phyloP scores from a whole-genome alignment of 495 filamentous ascomycete genomes.

The Tuber calosporum region DNA sequence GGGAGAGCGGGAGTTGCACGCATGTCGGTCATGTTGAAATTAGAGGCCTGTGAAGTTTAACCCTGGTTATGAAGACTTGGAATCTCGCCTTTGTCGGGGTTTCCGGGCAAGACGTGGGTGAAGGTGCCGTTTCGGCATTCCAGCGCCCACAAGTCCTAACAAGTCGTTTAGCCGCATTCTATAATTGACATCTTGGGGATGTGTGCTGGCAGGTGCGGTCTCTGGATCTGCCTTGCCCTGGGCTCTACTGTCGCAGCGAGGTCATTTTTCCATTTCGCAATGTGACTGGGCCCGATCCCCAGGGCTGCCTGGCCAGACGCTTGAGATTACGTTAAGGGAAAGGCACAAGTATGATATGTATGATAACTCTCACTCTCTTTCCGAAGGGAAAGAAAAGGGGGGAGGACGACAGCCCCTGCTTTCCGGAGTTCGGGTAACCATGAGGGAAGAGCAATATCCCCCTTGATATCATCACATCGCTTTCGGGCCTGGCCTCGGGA shows the following conservation, averaged over 20 bases:
- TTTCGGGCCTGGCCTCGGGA: background rate
- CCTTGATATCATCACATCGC: background rate
- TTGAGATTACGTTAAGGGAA: background rate
- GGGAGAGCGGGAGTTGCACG: background rate
- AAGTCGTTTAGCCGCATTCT: background rate
- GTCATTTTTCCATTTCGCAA: background rate
- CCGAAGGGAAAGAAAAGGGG: too few relatives aligned
- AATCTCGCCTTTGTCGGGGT: background rate
- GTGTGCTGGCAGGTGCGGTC: background rate
- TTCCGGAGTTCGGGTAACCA: background rate
- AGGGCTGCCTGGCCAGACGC: background rate
- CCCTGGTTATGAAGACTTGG: background rate
- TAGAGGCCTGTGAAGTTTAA: background rate
- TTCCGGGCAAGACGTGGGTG: background rate
- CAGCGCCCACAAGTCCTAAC: background rate
- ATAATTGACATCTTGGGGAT: background rate
- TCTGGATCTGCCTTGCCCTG: background rate
- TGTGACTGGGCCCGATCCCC: background rate
- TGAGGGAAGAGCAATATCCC: background rate
- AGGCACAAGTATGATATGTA: too few relatives aligned
- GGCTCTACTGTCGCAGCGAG: background rate
- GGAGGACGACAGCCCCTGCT: background rate
- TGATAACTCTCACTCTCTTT: too few relatives aligned
- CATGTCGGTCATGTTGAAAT: background rate
- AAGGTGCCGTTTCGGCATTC: background rate